Evolutionary conservation across 192 early-diverging fungal species (phyloP).

Genomic region (Entophlyctis luteolus): DNA sequence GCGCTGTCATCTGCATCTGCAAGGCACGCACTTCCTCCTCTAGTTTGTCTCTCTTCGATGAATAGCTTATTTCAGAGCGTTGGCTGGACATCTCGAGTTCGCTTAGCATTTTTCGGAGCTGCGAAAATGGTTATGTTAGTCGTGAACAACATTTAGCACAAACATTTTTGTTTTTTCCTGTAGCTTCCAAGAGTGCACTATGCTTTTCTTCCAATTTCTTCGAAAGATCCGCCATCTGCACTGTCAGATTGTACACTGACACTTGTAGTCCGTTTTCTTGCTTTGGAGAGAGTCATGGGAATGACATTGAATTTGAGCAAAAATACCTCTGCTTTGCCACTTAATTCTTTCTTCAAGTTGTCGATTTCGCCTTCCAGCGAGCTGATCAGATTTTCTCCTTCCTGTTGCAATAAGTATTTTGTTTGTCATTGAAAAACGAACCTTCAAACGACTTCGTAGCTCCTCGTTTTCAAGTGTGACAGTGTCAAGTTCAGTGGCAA

Average conservation of each 20-base stretch:
- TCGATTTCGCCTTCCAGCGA: not conserved
- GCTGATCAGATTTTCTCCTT: too few species aligned
- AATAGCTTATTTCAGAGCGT: not conserved
- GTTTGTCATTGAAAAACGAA: too few species aligned
- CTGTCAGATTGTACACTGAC: not conserved
- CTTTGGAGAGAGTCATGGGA: not conserved
- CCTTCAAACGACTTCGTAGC: too few species aligned
- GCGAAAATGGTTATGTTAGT: not conserved
- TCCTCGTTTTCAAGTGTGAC: not conserved
- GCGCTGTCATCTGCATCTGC: not conserved
- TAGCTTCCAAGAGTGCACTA: too few species aligned
- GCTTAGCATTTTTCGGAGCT: slow-evolving; percentile 3
- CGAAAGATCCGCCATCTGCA: not conserved
- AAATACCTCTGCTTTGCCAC: not conserved
- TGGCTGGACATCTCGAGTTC: not conserved
- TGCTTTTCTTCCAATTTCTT: too few species aligned
- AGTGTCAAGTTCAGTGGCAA: not conserved
- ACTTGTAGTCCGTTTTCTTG: not conserved
- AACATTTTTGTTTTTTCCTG: too few species aligned
- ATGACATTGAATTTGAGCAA: not conserved
- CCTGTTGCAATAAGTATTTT: too few species aligned
- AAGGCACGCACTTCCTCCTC: not conserved
- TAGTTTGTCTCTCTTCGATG: not conserved
- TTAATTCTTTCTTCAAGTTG: not conserved
- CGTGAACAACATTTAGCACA: too few species aligned